Base-by-base conservation (phyloP, 768 basidiomycete species). In the Trametes punicea region DNA sequence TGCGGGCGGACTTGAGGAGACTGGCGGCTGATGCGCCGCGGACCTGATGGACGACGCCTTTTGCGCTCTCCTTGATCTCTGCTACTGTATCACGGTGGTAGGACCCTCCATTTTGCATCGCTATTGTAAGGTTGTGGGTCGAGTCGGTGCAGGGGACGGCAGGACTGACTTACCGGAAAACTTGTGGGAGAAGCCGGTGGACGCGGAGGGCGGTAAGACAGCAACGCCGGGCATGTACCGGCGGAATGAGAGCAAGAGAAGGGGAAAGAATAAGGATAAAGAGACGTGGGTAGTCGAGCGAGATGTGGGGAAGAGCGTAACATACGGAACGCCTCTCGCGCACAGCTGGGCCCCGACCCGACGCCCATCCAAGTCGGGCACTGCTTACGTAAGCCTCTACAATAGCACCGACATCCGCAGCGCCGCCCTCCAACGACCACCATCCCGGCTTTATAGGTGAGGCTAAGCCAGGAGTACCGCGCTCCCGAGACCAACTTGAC, bases 1-100 rank as follows among this genome's bases (percentile, higher is more conserved):
- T 72, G 46, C 82, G 78, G 21, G 90, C 89, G 20, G 76, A 70
- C 66, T 74, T 79, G 69, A 92, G 81, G 62, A 91, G 78, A 8
- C 79, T 72, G 26, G 81, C 65, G 6, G 85, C 74, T 8, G 86
- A 82, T 39, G 78, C 78, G n/a, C 84, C 84, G 60, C 76, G 78
- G 44, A 80, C 79, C 48, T 77, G 75, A 33, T 73, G 71, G 11
- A 83, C 83, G 55, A 72, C 69, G 46, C 71, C 73, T 62, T 72
- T 81, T 6, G 76, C 79, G 57, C 63, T 70, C 46, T 75, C 73
- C 65, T 79, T 81, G 63, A 81, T 74, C 45, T 80, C 80, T 39
- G 75, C 69, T 51, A 79, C 72, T 15, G 65, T 67, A 56, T 60
- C 63, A 62, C 58, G 46, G 26, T 62, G 59, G 25, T 51, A 54